Conservation (phyloP, 2,329 filamentous ascomycete genomes). For the Penicillium olsonii region DNA sequence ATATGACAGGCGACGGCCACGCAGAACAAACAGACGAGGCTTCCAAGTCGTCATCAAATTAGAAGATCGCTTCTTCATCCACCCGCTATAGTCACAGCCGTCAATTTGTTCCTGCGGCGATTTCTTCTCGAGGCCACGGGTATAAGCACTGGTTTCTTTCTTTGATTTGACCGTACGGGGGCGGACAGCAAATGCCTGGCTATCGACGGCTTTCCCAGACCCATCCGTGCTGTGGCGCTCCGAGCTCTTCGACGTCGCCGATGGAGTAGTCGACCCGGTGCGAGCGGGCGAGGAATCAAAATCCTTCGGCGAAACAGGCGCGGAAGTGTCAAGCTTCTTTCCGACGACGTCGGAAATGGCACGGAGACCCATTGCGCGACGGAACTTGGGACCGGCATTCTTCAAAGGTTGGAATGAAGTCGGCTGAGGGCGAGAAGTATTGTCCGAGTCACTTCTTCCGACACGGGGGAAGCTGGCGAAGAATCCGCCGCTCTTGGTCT, state of each 20-base stretch:
- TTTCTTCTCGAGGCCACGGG: constrained; percentile 79
- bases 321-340: constrained; percentile 50
- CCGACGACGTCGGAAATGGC: constrained; percentile 77
- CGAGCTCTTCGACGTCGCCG: constrained; percentile 67
- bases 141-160: constrained; percentile 93
- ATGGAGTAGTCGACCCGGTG: constrained; percentile 72
- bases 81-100: constrained; percentile 89
- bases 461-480: constrained; percentile 49
- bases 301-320: constrained; percentile 52
- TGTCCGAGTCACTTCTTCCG: constrained; percentile 51
- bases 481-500: constrained; percentile 48
- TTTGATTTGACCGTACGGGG: constrained; percentile 71
- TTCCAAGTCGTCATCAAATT: constrained; percentile 98
- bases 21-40: constrained; percentile 89
- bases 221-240: constrained; percentile 75
- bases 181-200: constrained; percentile 50
- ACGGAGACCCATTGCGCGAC: constrained; percentile 69
- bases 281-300: constrained; percentile 66
- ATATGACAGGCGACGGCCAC: constrained; percentile 87
- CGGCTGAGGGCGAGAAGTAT: constrained; percentile 52
- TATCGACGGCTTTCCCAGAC: constrained; percentile 51
- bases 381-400: constrained; percentile 62
- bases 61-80: constrained; percentile 99
- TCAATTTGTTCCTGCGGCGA: constrained; percentile 79
- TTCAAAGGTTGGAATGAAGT: constrained; percentile 51